Evolutionary conservation across 768 basidiomycete genomes (phyloP).

Genomic region (Antrodiella citrinella): DNA sequence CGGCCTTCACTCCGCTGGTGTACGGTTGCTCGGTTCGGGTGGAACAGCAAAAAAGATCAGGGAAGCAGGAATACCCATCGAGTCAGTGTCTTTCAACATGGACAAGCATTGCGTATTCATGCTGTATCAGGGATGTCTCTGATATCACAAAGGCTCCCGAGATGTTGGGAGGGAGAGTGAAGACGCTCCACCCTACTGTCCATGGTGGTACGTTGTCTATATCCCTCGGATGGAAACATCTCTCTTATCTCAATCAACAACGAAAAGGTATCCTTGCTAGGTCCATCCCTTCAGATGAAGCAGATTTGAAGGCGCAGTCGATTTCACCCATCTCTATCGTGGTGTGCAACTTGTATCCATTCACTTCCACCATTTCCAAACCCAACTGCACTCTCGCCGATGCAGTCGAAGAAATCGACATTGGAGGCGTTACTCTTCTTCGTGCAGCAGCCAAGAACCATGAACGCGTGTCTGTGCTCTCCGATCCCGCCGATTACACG

Average conservation of each 20-base stretch:
- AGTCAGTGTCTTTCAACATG: slow-evolving; percentile 35
- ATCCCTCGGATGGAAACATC: no score
- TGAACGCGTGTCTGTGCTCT: slow-evolving; percentile 81
- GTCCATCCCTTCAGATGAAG: slow-evolving; percentile 81
- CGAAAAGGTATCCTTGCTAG: slow-evolving; percentile 79
- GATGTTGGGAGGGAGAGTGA: slow-evolving; percentile 97
- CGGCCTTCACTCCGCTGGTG: slow-evolving; percentile 73
- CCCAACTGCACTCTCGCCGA: slow-evolving; percentile 85
- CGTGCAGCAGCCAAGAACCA: slow-evolving; percentile 99
- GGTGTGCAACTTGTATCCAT: slow-evolving; percentile 98
- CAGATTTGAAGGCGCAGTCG: slow-evolving; percentile 72
- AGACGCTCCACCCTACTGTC: slow-evolving; percentile 95
- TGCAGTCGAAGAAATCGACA: slow-evolving; percentile 97
- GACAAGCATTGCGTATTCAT: neutral
- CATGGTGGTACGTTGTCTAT: slow-evolving; percentile 68
- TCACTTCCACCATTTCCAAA: slow-evolving; percentile 82
- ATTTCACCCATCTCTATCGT: slow-evolving; percentile 95
- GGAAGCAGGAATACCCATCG: slow-evolving; percentile 83
- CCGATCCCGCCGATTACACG: slow-evolving; percentile 82
- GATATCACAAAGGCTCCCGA: slow-evolving; percentile 97
- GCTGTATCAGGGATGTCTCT: slow-evolving; percentile 77
- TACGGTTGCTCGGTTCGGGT: slow-evolving; percentile 88
- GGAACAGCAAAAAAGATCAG: slow-evolving; percentile 98
- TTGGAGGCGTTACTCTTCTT: slow-evolving; percentile 95
- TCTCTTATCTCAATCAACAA: neutral